Evolutionary conservation across 1,139 yeast species (phyloP).

Genomic region (Magnusiomyces fungicola): DNA sequence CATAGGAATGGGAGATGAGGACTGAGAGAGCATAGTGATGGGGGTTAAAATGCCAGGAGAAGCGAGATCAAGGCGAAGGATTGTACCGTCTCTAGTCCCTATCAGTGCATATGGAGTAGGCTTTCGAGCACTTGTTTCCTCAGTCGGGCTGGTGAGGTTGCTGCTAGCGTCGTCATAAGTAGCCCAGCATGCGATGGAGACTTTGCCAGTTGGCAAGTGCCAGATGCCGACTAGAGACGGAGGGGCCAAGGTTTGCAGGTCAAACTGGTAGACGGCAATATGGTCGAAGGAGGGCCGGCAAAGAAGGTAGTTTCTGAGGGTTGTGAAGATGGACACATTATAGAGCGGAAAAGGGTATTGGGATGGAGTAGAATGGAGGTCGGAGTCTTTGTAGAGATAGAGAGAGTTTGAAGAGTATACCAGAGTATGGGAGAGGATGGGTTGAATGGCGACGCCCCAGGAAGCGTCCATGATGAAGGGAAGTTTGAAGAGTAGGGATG

Average conservation of each 20-base stretch:
- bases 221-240: constrained; percentile 7
- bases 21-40: not conserved
- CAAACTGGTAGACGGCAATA: constrained; percentile 10
- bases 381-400: constrained; percentile 6
- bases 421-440: constrained; percentile 8
- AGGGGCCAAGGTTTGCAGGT: not conserved
- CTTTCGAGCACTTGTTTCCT: not conserved
- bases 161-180: not conserved
- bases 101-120: constrained; percentile 9
- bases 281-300: constrained; percentile 8
- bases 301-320: constrained; percentile 9
- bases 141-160: not conserved
- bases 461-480: constrained; percentile 5
- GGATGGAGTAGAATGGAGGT: not conserved
- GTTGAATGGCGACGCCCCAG: constrained; percentile 10
- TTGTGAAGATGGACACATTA: constrained; percentile 8
- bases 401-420: constrained; percentile 9
- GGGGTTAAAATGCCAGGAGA: not conserved
- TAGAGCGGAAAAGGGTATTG: constrained; percentile 10
- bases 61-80: constrained; percentile 9
- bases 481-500: not conserved
- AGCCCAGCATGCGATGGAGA: constrained; percentile 15
- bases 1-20: not conserved
- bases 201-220: constrained; percentile 8
- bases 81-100: constrained; percentile 15